Conservation (phyloP, 140 eudicot species). For the Anethum foeniculum region DNA sequence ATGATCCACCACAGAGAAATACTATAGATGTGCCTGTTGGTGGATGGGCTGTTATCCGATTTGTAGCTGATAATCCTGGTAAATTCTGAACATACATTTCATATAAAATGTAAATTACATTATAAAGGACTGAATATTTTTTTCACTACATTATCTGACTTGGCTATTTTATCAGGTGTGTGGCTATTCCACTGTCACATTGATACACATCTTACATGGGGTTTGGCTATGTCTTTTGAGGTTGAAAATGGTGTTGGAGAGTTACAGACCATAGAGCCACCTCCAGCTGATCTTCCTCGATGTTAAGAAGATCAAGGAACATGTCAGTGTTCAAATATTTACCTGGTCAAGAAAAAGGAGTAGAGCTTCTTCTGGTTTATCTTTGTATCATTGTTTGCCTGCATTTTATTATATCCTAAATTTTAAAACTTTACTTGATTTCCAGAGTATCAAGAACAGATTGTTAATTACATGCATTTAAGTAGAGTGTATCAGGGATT, state of each 20-base stretch:
- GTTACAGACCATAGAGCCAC: constrained; percentile 50
- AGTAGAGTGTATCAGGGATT: not conserved
- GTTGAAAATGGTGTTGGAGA: constrained; percentile 77
- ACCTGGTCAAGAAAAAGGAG: not conserved
- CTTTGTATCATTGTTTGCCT: not conserved
- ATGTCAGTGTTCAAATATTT: not conserved
- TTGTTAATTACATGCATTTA: not conserved
- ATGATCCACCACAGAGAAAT: constrained; percentile 75
- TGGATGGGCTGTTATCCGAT: constrained; percentile 76
- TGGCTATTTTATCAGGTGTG: constrained; percentile 28
- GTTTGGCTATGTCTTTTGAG: constrained; percentile 67
- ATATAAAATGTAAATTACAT: not conserved
- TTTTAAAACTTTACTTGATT: constrained; percentile 3
- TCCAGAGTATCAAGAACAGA: not conserved
- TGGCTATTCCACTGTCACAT: constrained; percentile 96
- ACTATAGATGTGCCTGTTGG: constrained; percentile 72
- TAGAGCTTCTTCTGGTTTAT: not conserved
- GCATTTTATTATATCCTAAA: not conserved
- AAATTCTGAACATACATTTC: not conserved
- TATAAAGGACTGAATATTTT: not conserved
- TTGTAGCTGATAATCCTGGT: constrained; percentile 90
- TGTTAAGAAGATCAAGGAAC: constrained; percentile 34
- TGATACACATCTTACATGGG: constrained; percentile 89
- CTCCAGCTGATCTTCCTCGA: constrained; percentile 73
- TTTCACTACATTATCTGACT: not conserved